Conservation (phyloP, 116 monocot genomes). For the Trichopus zeylanicus region DNA sequence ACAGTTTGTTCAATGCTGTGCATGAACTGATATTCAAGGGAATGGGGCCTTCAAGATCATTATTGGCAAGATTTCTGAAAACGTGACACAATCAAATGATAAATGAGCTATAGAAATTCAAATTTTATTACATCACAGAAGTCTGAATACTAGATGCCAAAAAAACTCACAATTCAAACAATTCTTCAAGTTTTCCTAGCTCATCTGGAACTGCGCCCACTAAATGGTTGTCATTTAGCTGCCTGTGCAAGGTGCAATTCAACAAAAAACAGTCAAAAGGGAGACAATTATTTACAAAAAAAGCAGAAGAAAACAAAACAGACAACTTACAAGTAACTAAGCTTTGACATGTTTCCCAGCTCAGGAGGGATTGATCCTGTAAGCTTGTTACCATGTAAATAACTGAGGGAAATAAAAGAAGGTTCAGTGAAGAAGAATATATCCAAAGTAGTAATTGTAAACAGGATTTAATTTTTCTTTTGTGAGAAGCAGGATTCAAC, state of each 20-base stretch:
- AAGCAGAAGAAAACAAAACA: too few species aligned
- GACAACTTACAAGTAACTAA: conserved; percentile 78
- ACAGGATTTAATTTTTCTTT: too few species aligned
- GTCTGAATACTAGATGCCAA: too few species aligned
- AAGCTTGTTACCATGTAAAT: conserved; percentile 91
- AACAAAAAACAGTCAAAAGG: too few species aligned
- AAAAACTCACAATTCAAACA: conserved; percentile 79
- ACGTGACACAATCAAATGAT: too few species aligned
- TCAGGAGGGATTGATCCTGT: conserved; percentile 86
- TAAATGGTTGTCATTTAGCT: conserved; percentile 77
- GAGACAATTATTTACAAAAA: too few species aligned
- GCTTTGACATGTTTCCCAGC: conserved; percentile 90
- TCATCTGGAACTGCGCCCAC: conserved; percentile 70
- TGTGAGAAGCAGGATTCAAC: too few species aligned
- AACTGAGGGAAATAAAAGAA: conserved; percentile 29
- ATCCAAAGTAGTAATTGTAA: too few species aligned
- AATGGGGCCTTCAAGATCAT: conserved; percentile 83
- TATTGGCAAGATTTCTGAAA: conserved; percentile 92
- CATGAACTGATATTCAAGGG: conserved; percentile 78
- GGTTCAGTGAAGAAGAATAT: too few species aligned
- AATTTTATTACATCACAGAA: too few species aligned
- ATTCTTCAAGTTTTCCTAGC: conserved; percentile 80
- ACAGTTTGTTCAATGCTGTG: conserved; percentile 87
- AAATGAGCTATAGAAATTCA: too few species aligned
- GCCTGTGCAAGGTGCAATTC: conserved; percentile 31